phyloP scores from a whole-genome alignment of 2,329 filamentous ascomycete species.

The Magnaporthales sp. region DNA sequence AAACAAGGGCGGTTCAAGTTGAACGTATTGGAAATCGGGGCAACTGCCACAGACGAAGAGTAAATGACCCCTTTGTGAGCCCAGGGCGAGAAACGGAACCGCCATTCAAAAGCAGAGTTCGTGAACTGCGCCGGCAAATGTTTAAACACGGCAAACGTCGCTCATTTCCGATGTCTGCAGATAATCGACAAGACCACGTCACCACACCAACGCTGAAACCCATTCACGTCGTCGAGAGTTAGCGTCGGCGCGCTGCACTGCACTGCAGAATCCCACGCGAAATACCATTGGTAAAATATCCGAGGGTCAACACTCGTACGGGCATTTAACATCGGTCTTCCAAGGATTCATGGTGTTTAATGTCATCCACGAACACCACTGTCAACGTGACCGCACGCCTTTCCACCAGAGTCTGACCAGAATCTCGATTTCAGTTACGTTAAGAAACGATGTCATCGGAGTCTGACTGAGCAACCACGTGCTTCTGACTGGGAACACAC shows the following conservation, averaged over 20 bases:
- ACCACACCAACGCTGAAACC: background rate
- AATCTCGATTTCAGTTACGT: background rate
- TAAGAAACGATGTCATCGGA: background rate
- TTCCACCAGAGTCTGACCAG: background rate
- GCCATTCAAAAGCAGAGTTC: background rate
- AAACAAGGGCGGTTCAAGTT: background rate
- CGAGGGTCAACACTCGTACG: background rate
- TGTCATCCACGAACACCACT: background rate
- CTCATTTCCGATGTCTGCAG: background rate
- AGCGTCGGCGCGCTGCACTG: background rate
- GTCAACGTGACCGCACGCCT: background rate
- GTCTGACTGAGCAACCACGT: background rate
- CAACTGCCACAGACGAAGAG: background rate
- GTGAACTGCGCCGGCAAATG: background rate
- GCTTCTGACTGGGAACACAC: background rate
- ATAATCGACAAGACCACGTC: background rate
- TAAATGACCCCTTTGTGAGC: background rate
- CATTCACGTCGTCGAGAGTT: background rate
- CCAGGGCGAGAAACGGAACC: background rate
- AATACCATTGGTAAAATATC: background rate
- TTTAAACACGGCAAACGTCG: background rate
- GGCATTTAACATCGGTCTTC: background rate
- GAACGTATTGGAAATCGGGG: background rate
- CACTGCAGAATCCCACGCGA: background rate
- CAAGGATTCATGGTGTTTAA: too few relatives aligned